phyloP scores from a whole-genome alignment of 768 basidiomycete genomes.

The Mycena vulgaris region DNA sequence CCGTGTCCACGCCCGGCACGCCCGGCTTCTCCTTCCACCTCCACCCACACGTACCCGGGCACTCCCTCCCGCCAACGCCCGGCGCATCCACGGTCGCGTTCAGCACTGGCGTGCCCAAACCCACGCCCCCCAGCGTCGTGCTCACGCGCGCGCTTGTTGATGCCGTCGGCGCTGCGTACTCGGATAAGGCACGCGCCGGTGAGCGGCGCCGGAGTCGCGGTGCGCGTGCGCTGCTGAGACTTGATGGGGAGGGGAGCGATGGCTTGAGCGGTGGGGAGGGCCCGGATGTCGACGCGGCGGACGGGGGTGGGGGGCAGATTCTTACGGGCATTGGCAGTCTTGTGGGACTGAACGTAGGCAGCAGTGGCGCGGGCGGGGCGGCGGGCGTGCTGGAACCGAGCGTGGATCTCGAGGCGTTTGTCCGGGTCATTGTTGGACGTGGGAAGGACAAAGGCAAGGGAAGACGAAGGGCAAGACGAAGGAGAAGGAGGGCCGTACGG shows the following conservation, averaged over 20 bases:
- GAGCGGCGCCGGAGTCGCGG: slow-evolving; percentile 76
- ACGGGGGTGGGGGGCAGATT: slow-evolving; percentile 49
- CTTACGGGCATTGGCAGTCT: slow-evolving; percentile 61
- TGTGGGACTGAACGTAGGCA: slow-evolving; percentile 56
- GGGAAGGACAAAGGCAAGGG: slow-evolving; percentile 51
- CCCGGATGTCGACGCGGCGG: slow-evolving; percentile 26
- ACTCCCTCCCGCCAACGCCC: slow-evolving; percentile 30
- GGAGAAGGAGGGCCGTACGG: slow-evolving; percentile 39
- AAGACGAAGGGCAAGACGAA: slow-evolving; percentile 38
- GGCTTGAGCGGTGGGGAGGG: slow-evolving; percentile 45
- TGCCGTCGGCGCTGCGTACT: slow-evolving; percentile 63
- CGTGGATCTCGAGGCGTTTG: slow-evolving; percentile 65
- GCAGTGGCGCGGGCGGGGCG: slow-evolving; percentile 52
- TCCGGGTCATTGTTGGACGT: slow-evolving; percentile 56
- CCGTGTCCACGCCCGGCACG: slow-evolving; percentile 34
- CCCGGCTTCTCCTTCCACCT: slow-evolving; percentile 42
- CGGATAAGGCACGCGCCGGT: slow-evolving; percentile 59
- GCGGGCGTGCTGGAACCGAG: slow-evolving; percentile 63
- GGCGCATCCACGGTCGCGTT: slow-evolving; percentile 35
- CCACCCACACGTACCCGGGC: slow-evolving; percentile 1
- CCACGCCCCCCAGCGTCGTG: slow-evolving; percentile 36
- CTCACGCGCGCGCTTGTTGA: slow-evolving; percentile 65
- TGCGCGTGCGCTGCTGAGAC: slow-evolving; percentile 61
- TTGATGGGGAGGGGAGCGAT: slow-evolving; percentile 49
- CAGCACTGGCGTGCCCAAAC: slow-evolving; percentile 38